Conservation (phyloP, 306 rosid species). For the Myrica gale region DNA sequence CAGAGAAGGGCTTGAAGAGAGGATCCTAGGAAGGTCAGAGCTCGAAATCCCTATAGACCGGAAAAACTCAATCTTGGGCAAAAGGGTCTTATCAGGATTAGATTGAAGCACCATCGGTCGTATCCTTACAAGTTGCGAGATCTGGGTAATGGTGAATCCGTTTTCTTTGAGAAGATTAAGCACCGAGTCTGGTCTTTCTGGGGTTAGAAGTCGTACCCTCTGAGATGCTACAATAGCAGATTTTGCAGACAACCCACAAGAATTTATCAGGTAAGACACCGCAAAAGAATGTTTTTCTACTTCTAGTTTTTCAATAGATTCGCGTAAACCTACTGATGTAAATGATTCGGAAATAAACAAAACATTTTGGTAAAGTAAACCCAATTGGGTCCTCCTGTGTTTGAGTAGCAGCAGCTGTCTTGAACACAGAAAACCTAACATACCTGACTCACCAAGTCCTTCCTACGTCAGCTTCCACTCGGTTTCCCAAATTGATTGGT, state of each 20-base stretch:
- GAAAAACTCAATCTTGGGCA: constrained; percentile 42
- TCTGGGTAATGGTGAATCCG: constrained; percentile 33
- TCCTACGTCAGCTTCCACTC: neutral
- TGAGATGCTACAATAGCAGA: constrained; percentile 16
- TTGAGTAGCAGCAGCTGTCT: neutral
- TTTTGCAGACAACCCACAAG: constrained; percentile 34
- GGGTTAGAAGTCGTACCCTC: constrained; percentile 5
- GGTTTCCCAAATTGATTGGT: neutral
- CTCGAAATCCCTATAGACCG: constrained; percentile 37
- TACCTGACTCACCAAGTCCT: neutral
- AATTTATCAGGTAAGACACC: constrained; percentile 30
- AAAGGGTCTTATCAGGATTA: constrained; percentile 35
- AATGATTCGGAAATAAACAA: constrained; percentile 7
- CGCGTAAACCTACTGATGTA: neutral
- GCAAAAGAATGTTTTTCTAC: constrained; percentile 9
- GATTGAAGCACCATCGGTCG: constrained; percentile 12
- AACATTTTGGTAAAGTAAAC: neutral
- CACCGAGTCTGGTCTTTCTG: constrained; percentile 15
- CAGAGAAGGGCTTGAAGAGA: neutral
- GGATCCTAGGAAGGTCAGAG: constrained; percentile 22
- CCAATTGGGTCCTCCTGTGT: neutral
- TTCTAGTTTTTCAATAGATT: neutral
- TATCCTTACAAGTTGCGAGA: constrained; percentile 11
- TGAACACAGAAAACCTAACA: constrained; percentile 8
- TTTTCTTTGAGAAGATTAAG: constrained; percentile 26